Base-by-base conservation (phyloP, 257 asterid species). In the Craterostigma plantagineum region DNA sequence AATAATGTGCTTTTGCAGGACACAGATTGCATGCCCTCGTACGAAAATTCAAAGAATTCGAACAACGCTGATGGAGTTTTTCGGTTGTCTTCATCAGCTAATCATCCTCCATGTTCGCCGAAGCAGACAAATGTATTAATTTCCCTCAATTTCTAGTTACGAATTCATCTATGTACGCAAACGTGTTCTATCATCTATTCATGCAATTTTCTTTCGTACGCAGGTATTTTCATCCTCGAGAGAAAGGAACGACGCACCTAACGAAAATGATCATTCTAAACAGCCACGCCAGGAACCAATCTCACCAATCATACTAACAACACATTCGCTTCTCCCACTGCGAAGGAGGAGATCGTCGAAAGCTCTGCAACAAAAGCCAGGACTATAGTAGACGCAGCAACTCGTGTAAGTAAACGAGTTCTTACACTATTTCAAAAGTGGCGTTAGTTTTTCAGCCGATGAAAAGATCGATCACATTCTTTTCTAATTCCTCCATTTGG, bases 11-110 rank as follows among this genome's bases (percentile, higher is more conserved):
- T 61, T 46, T 66, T 51, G 49, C 76, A 85, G 94, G 96, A 86
- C 58, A 64, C 73, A 50, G 94, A 86, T 54, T 81, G 94, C 71
- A 81, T 78, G 94, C 97, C 97, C 18, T 63, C 63, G 56, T 66
- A 78, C 79, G 30, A 23, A 23, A 23, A 23, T 23, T 6, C 30
- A 52, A 42, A 55, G 43, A 75, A 51, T 62, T 59, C 59, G 60
- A 91, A 75, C 52, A 63, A 64, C 38, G 54, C 51, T 5, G 58
- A 66, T 61, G 66, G 67, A 51, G 51, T 63, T 39, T 49, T 64
- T 52, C 76, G 64, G 50, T 52, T 76, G 53, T 55, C 87, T 53
- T 59, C 79, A 35, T 53, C 76, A 35, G 61, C 76, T 51, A 48
- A 61, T n/a, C n/a, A n/a, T 62, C 63, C 71, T 34, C 46, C 69